Evolutionary conservation across 2,329 filamentous ascomycete species (phyloP), one percentile per base, ranked within the genome.

Genomic region (Fonsecaea pugnacius): DNA sequence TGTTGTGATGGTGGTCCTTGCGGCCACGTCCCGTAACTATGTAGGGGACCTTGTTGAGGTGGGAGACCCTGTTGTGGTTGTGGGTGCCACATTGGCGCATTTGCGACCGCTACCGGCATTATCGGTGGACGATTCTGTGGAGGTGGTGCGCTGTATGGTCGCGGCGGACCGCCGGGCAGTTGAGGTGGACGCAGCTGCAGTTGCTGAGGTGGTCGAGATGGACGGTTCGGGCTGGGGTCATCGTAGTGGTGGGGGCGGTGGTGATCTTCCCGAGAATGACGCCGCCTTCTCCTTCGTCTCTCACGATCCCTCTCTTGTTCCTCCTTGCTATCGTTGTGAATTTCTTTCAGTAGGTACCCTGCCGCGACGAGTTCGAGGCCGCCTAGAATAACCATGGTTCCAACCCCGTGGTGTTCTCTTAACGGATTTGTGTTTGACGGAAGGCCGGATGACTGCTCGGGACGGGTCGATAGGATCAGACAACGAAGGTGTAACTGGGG

Each of bases 331-430:
- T 70, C 64, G 48, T 67, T 67, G 35, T 61, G 62, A 12, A 68
- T 61, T 38, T 70, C 68, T 43, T 70, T 70, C 21, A 68, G 60
- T 2, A 70, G 57, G 30, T 67, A 70, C 8, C 68, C 68, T n/a
- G 68, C 68, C 24, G 68, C 68, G 16, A 70, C 68, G 38, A 70
- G 36, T 40, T 70, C 68, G 24, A 70, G 63, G 27, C 68, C 68
- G 40, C 68, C 68, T 16, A 70, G 46, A n/a, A 70, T 57, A 24
- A 70, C 68, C 68, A 70, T 70, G 46, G 30, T 50, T 30, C 30
- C 43, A 10, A n/a, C 16, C 52, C 9, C 14, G 14, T 4, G 14
- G 14, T 52, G 21, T 10, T n/a, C 6, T 24, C 27, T 9, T 12
- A 2, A 21, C 2, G 12, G 46, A 27, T 12, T 18, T 40, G 12